Evolutionary conservation across 2,329 filamentous ascomycete genomes (phyloP).

Genomic region (Alternaria arbusti): DNA sequence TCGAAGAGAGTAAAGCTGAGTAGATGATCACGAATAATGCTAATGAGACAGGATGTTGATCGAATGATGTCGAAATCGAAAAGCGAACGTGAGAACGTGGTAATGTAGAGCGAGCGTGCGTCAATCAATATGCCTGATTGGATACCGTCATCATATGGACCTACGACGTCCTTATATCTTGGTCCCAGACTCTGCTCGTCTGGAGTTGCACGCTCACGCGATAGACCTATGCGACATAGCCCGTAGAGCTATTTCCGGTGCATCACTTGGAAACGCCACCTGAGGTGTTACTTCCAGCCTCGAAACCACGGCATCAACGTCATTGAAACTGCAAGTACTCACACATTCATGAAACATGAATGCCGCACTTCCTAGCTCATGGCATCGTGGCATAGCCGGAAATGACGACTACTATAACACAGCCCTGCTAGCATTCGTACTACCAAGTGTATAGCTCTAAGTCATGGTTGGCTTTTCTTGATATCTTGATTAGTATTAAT

Average conservation of each 20-base stretch:
- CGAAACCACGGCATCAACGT: constrained; percentile 8
- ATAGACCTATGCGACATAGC: constrained; percentile 8
- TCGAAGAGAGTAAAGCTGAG: neutral
- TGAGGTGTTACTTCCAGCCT: constrained; percentile 16
- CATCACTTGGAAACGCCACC: constrained; percentile 11
- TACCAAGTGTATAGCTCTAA: neutral
- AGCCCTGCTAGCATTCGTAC: neutral
- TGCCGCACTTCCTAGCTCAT: neutral
- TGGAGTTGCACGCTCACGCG: constrained; percentile 1
- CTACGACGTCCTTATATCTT: constrained; percentile 24
- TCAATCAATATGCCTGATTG: constrained; percentile 4
- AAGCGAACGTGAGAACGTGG: neutral
- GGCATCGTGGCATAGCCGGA: constrained; percentile 21
- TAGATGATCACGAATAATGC: neutral
- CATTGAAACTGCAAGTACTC: constrained; percentile 4
- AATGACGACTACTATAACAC: constrained; percentile 24
- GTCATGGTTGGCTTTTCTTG: neutral
- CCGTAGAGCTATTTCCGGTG: constrained; percentile 11
- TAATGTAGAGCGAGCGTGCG: constrained; percentile 13
- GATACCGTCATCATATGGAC: constrained; percentile 9
- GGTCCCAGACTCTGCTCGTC: neutral
- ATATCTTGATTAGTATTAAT: constrained; percentile 7
- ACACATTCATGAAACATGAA: constrained; percentile 1
- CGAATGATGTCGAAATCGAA: neutral
- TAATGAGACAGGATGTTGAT: neutral